phyloP scores from a whole-genome alignment of 768 basidiomycete species.

The Russula emetica region DNA sequence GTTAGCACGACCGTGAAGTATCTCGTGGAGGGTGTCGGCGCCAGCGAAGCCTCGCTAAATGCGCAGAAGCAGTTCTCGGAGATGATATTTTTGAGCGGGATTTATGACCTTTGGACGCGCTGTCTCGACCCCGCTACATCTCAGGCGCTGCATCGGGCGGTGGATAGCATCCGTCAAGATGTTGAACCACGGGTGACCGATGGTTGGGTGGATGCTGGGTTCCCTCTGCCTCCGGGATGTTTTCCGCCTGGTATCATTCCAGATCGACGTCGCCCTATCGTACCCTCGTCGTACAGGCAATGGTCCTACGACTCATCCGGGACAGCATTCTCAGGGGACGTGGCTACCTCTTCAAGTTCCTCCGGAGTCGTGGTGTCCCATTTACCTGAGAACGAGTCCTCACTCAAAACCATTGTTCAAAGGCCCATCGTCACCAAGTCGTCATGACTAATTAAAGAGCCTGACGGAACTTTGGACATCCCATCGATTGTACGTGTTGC shows the following conservation, averaged over 20 bases:
- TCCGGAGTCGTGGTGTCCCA: background rate
- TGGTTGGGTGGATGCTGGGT: background rate
- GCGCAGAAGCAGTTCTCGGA: constrained; percentile 5
- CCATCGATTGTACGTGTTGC: background rate
- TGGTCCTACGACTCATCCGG: background rate
- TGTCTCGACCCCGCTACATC: background rate
- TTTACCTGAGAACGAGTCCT: background rate
- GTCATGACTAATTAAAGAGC: too few species aligned
- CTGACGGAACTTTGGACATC: too few species aligned
- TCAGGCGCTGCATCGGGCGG: background rate
- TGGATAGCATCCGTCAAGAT: background rate
- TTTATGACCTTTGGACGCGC: background rate
- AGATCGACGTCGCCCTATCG: background rate
- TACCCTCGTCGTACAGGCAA: background rate
- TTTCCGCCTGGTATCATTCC: background rate
- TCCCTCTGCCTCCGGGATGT: background rate
- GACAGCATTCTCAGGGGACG: background rate
- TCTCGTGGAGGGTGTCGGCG: constrained; percentile 7
- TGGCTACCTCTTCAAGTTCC: background rate
- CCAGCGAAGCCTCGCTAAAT: constrained; percentile 1
- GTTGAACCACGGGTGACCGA: background rate
- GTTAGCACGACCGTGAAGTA: constrained; percentile 11
- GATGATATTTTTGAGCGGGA: background rate
- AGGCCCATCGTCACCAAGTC: background rate
- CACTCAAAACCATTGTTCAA: background rate